phyloP scores from a whole-genome alignment of 2,329 filamentous ascomycete species.

The Monilinia laxa region DNA sequence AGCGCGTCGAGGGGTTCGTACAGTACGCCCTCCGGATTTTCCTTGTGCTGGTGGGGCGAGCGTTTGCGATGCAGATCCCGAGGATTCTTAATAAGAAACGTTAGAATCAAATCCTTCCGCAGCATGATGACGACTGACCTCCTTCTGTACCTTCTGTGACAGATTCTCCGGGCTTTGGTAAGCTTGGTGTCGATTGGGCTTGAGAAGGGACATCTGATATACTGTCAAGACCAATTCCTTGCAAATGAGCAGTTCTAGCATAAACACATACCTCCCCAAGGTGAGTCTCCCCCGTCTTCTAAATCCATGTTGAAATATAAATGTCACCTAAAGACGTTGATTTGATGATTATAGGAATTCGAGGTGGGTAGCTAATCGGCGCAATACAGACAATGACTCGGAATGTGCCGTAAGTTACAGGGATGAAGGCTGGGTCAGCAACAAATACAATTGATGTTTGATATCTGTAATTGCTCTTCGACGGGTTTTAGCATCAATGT shows the following conservation, averaged over 20 bases:
- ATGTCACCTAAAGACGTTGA: constrained; percentile 2
- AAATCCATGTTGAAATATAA: constrained; percentile 43
- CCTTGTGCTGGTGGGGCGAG: constrained; percentile 21
- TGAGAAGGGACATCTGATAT: constrained; percentile 45
- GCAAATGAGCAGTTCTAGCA: neutral
- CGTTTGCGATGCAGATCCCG: constrained; percentile 28
- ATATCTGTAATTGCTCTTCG: neutral
- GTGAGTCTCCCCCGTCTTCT: constrained; percentile 47
- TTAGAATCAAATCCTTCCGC: constrained; percentile 5
- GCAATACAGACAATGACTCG: constrained; percentile 6
- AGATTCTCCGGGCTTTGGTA: constrained; percentile 33
- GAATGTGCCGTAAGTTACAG: constrained; percentile 14
- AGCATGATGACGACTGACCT: constrained; percentile 16
- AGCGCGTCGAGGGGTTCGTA: constrained; percentile 54
- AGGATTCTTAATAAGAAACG: constrained; percentile 27
- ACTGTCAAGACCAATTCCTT: constrained; percentile 25
- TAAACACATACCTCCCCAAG: constrained; percentile 46
- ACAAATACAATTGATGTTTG: neutral
- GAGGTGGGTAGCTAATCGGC: constrained; percentile 11
- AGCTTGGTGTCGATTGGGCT: constrained; percentile 39
- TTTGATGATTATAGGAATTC: neutral
- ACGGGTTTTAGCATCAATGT: neutral
- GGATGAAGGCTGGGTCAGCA: neutral
- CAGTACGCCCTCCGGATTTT: constrained; percentile 35
- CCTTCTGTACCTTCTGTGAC: constrained; percentile 31